These are phyloP conservation scores for Ormosia emarginata DNA, from an alignment of 306 rosid genomes.

Conservation along the genomic window DNA sequence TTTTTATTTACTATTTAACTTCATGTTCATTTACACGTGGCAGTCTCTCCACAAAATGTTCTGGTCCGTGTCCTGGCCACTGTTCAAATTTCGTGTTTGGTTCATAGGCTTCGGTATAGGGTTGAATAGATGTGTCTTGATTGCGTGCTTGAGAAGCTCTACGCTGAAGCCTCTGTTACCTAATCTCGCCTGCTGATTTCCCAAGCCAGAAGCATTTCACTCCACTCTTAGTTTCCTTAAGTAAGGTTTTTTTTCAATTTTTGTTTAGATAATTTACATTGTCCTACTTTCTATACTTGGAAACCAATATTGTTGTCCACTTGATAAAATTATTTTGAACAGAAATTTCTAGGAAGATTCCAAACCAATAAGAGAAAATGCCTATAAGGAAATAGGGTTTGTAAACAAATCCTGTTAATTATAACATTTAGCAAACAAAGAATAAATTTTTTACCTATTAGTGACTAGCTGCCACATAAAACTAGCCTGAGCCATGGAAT, in stretches of 20 bases:
- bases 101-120: no score
- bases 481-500: no score
- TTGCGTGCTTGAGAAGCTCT: no score
- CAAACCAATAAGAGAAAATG: background rate
- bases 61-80: no score
- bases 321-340: background rate
- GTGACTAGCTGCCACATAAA: constrained; percentile 22
- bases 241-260: background rate
- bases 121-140: no score
- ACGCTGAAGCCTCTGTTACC: no score
- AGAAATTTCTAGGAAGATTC: background rate
- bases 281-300: background rate
- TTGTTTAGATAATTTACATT: background rate
- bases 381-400: background rate
- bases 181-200: no score
- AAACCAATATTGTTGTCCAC: background rate
- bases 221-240: background rate
- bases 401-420: background rate
- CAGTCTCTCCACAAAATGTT: no score
- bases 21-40: no score
- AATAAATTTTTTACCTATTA: constrained; percentile 29
- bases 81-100: no score
- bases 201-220: no score
- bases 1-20: no score
- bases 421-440: constrained; percentile 13